Conservation (phyloP, 1,139 yeast genomes). For the Nadsonia starkeyi-henricii region DNA sequence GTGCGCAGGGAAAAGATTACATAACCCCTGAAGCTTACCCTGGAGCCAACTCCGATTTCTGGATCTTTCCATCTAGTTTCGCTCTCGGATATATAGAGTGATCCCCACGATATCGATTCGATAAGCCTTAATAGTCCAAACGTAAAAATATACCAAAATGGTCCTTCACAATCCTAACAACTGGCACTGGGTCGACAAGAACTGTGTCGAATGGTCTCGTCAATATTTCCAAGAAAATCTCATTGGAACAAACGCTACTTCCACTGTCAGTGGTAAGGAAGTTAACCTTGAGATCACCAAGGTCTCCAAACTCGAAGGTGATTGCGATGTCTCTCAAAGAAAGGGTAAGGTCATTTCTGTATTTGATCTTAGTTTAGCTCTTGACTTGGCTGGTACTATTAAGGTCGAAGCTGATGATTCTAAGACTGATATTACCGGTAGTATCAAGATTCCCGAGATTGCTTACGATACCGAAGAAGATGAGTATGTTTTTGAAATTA, state of each 20-base stretch:
- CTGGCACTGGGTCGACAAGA: slow-evolving; percentile 99
- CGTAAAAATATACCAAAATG: slow-evolving; percentile 24
- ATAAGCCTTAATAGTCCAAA: no score
- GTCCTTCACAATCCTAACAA: slow-evolving; percentile 64
- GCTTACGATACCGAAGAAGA: slow-evolving; percentile 85
- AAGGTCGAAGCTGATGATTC: slow-evolving; percentile 24
- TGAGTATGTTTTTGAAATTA: slow-evolving; percentile 72
- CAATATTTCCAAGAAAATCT: slow-evolving; percentile 55
- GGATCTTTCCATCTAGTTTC: no score
- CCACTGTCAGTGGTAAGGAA: slow-evolving; percentile 20
- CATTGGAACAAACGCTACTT: slow-evolving; percentile 33
- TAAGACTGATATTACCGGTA: slow-evolving; percentile 37
- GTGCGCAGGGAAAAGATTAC: no score
- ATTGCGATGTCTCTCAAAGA: slow-evolving; percentile 90
- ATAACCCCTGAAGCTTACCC: no score
- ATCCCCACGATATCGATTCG: no score
- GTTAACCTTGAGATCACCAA: slow-evolving; percentile 33
- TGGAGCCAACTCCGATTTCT: no score
- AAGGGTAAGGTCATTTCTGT: slow-evolving; percentile 91
- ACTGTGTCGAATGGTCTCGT: slow-evolving; percentile 84
- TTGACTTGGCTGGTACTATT: slow-evolving; percentile 43
- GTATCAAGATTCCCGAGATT: slow-evolving; percentile 75
- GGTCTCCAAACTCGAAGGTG: slow-evolving; percentile 75
- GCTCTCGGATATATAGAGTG: no score
- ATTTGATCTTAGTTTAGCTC: slow-evolving; percentile 61